Evolutionary conservation across 2,329 filamentous ascomycete genomes (phyloP).

Genomic region (Alternaria brassicicola): DNA sequence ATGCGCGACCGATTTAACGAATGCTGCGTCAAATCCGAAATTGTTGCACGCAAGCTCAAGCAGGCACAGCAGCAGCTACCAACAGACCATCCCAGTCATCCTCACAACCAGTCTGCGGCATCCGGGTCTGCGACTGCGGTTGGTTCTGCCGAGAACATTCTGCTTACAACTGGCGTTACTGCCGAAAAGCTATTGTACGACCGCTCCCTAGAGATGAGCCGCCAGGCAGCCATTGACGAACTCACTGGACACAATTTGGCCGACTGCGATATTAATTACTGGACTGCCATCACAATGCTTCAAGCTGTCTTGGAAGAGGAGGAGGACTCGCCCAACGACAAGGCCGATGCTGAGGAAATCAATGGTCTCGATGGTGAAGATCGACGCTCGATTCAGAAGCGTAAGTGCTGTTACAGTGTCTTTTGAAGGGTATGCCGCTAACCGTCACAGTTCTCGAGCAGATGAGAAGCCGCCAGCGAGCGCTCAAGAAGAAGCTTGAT

Average conservation of each 20-base stretch:
- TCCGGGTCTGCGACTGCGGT: constrained; percentile 63
- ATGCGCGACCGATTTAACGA: constrained; percentile 94
- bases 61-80: constrained; percentile 86
- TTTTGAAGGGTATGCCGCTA: constrained; percentile 16
- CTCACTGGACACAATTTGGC: constrained; percentile 86
- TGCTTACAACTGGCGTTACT: constrained; percentile 85
- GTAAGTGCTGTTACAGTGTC: constrained; percentile 56
- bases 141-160: constrained; percentile 77
- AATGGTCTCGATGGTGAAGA: constrained; percentile 70
- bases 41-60: constrained; percentile 85
- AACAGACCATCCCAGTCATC: constrained; percentile 83
- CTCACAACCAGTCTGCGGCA: constrained; percentile 72
- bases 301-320: constrained; percentile 92
- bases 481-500: constrained; percentile 55
- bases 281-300: constrained; percentile 91
- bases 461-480: constrained; percentile 50
- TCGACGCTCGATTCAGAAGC: constrained; percentile 72
- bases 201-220: constrained; percentile 94
- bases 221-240: constrained; percentile 91
- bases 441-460: constrained; percentile 54
- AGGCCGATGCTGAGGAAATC: constrained; percentile 56
- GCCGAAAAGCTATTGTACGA: constrained; percentile 99
- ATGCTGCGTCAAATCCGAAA: constrained; percentile 92
- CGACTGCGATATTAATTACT: constrained; percentile 90
- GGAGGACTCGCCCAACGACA: constrained; percentile 60